Percentiles rank a stretch among this genome's conserved stretches.
Conservation (phyloP, 768 basidiomycete species). For the Collybia nuda region DNA sequence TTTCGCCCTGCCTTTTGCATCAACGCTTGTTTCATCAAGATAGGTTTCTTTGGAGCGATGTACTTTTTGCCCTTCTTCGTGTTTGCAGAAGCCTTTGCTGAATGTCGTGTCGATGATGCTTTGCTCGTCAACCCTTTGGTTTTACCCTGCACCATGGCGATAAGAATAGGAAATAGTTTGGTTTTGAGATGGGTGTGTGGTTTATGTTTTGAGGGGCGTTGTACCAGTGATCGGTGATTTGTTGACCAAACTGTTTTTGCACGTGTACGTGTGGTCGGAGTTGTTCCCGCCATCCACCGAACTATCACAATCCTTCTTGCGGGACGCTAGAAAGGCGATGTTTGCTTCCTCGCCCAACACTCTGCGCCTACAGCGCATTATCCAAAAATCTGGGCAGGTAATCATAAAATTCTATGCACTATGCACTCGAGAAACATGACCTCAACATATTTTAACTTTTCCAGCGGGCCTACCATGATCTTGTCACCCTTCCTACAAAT, state of each 20-base stretch:
- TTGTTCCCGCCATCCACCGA: conserved; percentile 42
- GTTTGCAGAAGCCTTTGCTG: conserved; percentile 65
- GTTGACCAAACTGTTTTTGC: conserved; percentile 28
- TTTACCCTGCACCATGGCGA: conserved; percentile 83
- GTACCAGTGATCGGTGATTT: too few relatives aligned
- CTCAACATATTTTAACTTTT: conserved; percentile 4
- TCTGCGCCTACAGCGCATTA: conserved; percentile 52
- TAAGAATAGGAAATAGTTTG: conserved; percentile 1
- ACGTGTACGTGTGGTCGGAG: conserved; percentile 19
- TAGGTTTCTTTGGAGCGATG: conserved; percentile 80
- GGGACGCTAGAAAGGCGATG: conserved; percentile 29
- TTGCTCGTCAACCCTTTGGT: conserved; percentile 76
- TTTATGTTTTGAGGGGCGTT: too few relatives aligned
- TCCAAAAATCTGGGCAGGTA: conserved; percentile 48
- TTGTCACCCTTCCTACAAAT: conserved; percentile 54
- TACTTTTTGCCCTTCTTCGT: conserved; percentile 79
- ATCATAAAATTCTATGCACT: not conserved
- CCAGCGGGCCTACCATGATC: conserved; percentile 76
- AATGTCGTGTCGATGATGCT: conserved; percentile 52
- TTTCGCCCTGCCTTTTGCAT: conserved; percentile 62
- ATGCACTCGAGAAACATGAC: not conserved
- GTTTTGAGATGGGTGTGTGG: conserved; percentile 3
- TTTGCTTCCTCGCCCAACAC: conserved; percentile 47
- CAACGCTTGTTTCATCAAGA: conserved; percentile 70
- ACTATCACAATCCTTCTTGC: conserved; percentile 22